Evolutionary conservation across 768 basidiomycete species (phyloP), one percentile per base, ranked within the genome.

Genomic region (Auriculariales sp.): DNA sequence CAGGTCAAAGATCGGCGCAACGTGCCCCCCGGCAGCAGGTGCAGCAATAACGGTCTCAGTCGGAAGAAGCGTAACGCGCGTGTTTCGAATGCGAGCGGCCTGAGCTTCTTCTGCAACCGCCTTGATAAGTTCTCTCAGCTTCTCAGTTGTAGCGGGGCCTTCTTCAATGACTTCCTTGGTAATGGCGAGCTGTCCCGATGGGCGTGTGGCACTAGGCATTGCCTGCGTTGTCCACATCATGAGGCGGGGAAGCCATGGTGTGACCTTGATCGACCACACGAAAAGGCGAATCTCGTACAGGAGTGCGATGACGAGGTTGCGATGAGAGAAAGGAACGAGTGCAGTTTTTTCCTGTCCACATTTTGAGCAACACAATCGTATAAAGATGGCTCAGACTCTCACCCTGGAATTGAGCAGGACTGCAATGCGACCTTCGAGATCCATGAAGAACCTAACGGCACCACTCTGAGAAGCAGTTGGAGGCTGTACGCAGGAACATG

Each of bases 281-380:
- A 81, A 56, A 4, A 83, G 62, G 47, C 85, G 66, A 30, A 83
- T 72, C 57, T 84, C 79, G 2, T 75, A 68, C 47, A 87, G 74
- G 4, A 89, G 61, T 17, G 75, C 66, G 50, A 71, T 73, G 48
- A 83, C 70, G 22, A 87, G 64, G 46, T 78, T 64, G 28, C 82
- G 66, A 42, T 81, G 78, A 1, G 78, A 75, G 3, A 71, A 64
- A 1, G 83, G 74, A 4, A 82, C 59, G 15, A 69, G 56, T 10
- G 59, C 56, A 0, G 62, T 67, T 56, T 68, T 68, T 61, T 87
- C 84, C 83, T 86, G 53, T 7, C 28, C 6, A 31, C 19, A 50
- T 51, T n/a, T 28, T 45, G 3, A 15, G 6, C 10, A 31, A 19
- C 14, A 28, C 29, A 6, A 31, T 4, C n/a, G 28, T 6, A 34